Evolutionary conservation across 495 filamentous ascomycete species (phyloP), one percentile per base, ranked within the genome.

Genomic region (Lepraria neglecta): DNA sequence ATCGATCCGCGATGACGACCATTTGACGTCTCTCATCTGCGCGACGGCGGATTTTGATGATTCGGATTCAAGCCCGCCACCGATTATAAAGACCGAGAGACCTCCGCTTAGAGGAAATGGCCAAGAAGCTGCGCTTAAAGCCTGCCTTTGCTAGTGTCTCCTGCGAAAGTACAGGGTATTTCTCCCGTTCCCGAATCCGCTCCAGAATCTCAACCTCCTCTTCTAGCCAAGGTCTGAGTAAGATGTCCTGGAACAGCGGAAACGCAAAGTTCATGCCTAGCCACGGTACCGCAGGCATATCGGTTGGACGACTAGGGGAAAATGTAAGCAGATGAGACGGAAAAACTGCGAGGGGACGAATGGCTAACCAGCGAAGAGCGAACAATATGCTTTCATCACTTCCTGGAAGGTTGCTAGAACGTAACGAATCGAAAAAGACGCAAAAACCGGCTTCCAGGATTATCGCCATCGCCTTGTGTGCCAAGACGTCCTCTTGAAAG

Each of bases 391-490:
- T 30, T 51, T 51, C 48, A 21, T 51, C 21, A 10, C 48, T 51
- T 30, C 48, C 48, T 27, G 48, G 48, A 51, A 17, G 28, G 15
- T 28, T 24, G 19, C 19, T 30, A 27, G 19, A 17, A 27, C 4
- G 48, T 15, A 51, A 24, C 24, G 48, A 24, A 51, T 51, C 14
- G 48, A 51, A 51, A 51, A 51, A 51, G 48, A 51, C 24, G 48
- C 48, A 51, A 51, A 51, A 51, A 3, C 48, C 48, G n/a, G 48
- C 48, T 51, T 51, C 48, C 4, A 51, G 48, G 48, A 51, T 30
- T 17, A 4, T 30, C 28, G 48, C 48, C 48, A 51, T 51, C 48
- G 27, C 48, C 9, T 51, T 51, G 48, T 51, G 48, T 51, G 28
- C 48, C n/a, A 51, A 1, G 48, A 51, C 24, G 28, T 51, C 48